These are phyloP conservation scores for Penicillium sumatraense DNA, from an alignment of 2,329 filamentous ascomycete species.

Conservation along the genomic window DNA sequence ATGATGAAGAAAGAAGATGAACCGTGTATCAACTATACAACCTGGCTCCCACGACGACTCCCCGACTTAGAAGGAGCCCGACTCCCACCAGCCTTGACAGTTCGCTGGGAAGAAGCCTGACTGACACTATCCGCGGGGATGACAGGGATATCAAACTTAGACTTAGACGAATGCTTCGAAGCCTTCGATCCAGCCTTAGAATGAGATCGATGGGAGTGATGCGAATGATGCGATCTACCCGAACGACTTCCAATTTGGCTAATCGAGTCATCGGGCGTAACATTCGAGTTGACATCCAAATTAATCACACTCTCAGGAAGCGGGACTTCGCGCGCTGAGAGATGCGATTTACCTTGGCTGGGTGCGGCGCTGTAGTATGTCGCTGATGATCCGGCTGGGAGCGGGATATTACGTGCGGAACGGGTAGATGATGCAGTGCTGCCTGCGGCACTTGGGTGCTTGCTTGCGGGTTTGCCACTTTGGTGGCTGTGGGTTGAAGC, in stretches of 20 bases:
- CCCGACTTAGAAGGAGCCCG: constrained; percentile 31
- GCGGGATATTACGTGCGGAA: constrained; percentile 41
- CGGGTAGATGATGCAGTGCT: constrained; percentile 36
- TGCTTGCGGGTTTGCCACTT: constrained; percentile 19
- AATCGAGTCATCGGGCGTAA: constrained; percentile 81
- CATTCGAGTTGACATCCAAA: constrained; percentile 54
- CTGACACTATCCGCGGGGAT: constrained; percentile 45
- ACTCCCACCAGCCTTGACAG: constrained; percentile 36
- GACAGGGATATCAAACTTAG: constrained; percentile 45
- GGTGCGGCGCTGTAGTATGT: constrained; percentile 30
- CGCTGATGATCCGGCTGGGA: constrained; percentile 36
- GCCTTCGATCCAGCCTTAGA: constrained; percentile 32
- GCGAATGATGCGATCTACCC: constrained; percentile 25
- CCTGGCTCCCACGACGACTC: constrained; percentile 35
- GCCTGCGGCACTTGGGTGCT: constrained; percentile 13
- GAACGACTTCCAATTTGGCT: constrained; percentile 61
- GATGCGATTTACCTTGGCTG: constrained; percentile 20
- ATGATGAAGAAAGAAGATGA: neutral
- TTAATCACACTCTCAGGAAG: constrained; percentile 37
- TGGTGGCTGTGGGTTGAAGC: constrained; percentile 30
- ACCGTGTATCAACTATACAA: constrained; percentile 20
- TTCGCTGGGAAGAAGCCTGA: constrained; percentile 43
- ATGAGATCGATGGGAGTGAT: constrained; percentile 31
- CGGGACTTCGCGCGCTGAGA: constrained; percentile 31
- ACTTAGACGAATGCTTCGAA: constrained; percentile 37